Evolutionary conservation across 345 rosid genomes (phyloP).

Genomic region (Lumnitzera littorea): DNA sequence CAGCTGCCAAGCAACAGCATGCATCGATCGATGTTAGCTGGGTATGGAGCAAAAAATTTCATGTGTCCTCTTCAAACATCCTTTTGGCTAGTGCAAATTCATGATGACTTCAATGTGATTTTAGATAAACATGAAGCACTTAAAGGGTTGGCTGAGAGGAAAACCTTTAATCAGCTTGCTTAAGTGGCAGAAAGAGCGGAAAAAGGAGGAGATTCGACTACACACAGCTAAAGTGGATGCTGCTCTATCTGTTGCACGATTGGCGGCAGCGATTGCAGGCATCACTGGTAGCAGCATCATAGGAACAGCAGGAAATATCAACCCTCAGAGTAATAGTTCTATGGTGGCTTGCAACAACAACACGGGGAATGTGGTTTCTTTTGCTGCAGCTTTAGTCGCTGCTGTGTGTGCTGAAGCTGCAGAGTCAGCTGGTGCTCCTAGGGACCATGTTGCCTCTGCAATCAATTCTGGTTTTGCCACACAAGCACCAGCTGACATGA

Average conservation of each 20-base stretch:
- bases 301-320: background rate
- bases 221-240: slow-evolving; percentile 17
- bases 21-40: slow-evolving; percentile 5
- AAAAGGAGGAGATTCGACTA: slow-evolving; percentile 15
- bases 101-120: background rate
- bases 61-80: background rate
- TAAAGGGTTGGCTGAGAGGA: slow-evolving; percentile 14
- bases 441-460: slow-evolving; percentile 14
- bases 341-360: slow-evolving; percentile 1
- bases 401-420: slow-evolving; percentile 22
- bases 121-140: slow-evolving; percentile 9
- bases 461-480: slow-evolving; percentile 13
- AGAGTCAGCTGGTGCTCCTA: slow-evolving; percentile 12
- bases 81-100: background rate
- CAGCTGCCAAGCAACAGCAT: slow-evolving; percentile 1
- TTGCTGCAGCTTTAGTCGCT: slow-evolving; percentile 15
- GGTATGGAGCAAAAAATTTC: slow-evolving; percentile 2
- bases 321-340: slow-evolving; percentile 1
- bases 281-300: slow-evolving; percentile 9
- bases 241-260: slow-evolving; percentile 14
- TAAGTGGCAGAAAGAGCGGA: slow-evolving; percentile 10
- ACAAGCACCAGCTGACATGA: slow-evolving; percentile 15
- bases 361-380: slow-evolving; percentile 7
- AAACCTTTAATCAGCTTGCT: slow-evolving; percentile 9
- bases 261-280: slow-evolving; percentile 18